These are phyloP conservation scores for Ormosia semicastrata DNA, from an alignment of 306 rosid species.

Conservation along the genomic window DNA sequence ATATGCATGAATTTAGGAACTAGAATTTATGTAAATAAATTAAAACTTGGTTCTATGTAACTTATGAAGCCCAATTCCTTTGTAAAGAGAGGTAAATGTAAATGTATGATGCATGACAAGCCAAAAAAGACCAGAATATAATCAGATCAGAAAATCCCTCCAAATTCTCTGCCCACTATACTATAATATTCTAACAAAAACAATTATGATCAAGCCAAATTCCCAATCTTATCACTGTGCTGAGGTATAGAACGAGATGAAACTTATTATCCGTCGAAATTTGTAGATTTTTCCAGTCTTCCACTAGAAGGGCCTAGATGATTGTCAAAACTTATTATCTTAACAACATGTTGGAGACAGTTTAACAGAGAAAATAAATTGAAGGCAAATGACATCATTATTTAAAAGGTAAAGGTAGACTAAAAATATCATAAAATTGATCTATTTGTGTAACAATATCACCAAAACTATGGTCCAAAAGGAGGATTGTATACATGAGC, in stretches of 20 bases:
- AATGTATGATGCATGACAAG: background rate
- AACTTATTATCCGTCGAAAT: background rate
- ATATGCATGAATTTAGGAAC: background rate
- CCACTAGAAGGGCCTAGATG: background rate
- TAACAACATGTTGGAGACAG: constrained; percentile 29
- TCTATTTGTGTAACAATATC: background rate
- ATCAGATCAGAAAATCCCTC: background rate
- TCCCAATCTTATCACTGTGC: background rate
- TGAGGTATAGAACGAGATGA: constrained; percentile 26
- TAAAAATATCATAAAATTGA: constrained; percentile 2
- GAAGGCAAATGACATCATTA: constrained; percentile 34
- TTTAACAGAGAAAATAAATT: constrained; percentile 17
- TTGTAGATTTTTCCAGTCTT: background rate
- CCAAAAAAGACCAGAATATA: background rate
- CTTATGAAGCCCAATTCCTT: background rate
- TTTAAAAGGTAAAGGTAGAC: background rate
- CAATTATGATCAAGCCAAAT: background rate
- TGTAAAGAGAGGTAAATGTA: background rate
- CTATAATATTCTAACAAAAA: background rate
- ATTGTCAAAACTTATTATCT: constrained; percentile 21
- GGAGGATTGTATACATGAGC: background rate
- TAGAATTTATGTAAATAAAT: background rate
- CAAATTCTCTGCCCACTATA: background rate
- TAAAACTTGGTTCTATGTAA: background rate
- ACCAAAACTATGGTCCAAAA: background rate